Evolutionary conservation across 495 filamentous ascomycete genomes (phyloP).

Genomic region (Lichina pygmaea): DNA sequence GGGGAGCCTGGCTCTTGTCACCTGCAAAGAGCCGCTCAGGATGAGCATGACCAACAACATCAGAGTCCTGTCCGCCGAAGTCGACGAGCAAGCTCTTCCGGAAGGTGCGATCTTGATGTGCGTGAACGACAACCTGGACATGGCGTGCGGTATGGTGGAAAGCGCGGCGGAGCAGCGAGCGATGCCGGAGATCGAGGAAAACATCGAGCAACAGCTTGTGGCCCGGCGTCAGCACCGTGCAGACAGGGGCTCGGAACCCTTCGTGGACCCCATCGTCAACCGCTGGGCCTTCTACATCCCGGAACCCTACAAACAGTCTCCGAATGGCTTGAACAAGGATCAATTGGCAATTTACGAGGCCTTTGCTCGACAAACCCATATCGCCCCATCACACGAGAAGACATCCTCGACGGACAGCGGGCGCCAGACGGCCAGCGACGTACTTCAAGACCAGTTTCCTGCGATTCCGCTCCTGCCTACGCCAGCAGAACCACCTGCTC

Average conservation of each 20-base stretch:
- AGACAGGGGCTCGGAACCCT: slow-evolving; percentile 50
- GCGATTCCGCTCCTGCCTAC: slow-evolving; percentile 49
- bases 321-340: slow-evolving; percentile 61
- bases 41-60: slow-evolving; percentile 95
- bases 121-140: slow-evolving; percentile 90
- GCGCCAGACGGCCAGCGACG: slow-evolving; percentile 36
- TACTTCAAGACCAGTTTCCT: slow-evolving; percentile 65
- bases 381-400: slow-evolving; percentile 24
- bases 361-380: slow-evolving; percentile 60
- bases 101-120: slow-evolving; percentile 88
- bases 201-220: slow-evolving; percentile 52
- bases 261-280: slow-evolving; percentile 50
- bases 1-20: slow-evolving; percentile 82
- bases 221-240: slow-evolving; percentile 42
- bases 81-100: slow-evolving; percentile 45
- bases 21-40: slow-evolving; percentile 84
- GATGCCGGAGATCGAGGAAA: slow-evolving; percentile 76
- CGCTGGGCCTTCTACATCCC: slow-evolving; percentile 76
- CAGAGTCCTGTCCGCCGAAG: slow-evolving; percentile 41
- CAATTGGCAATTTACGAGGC: slow-evolving; percentile 92
- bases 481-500: slow-evolving; percentile 51
- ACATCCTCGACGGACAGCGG: slow-evolving; percentile 28
- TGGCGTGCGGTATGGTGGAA: slow-evolving; percentile 76
- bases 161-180: slow-evolving; percentile 83
- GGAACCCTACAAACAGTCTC: slow-evolving; percentile 59